Percentiles rank a stretch among this genome's conserved stretches.
phyloP scores from a whole-genome alignment of 164 flowering plant species.

The Berberis thunbergii region DNA sequence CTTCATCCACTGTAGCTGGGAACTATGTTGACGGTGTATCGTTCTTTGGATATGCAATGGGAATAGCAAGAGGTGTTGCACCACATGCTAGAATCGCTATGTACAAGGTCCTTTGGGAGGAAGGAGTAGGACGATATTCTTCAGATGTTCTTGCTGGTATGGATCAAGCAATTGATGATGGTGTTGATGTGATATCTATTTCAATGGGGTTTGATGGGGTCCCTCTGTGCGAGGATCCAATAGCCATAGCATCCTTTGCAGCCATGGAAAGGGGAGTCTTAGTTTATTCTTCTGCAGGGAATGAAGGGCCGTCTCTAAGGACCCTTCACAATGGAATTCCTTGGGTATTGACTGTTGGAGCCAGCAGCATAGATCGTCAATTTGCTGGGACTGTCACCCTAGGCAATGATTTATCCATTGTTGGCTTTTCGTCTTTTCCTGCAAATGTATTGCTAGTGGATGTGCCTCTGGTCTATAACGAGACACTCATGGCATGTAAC shows the following conservation, averaged over 20 bases:
- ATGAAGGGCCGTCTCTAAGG: constrained; percentile 9
- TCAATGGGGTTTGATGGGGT: not conserved
- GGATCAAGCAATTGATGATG: constrained; percentile 10
- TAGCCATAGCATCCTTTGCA: constrained; percentile 11
- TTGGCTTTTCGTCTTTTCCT: not conserved
- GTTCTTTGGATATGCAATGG: not conserved
- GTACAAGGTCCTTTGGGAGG: constrained; percentile 8
- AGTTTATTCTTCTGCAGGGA: constrained; percentile 12
- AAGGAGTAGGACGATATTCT: no score
- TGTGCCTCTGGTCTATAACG: not conserved
- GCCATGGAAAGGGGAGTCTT: constrained; percentile 7
- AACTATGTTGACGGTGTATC: not conserved
- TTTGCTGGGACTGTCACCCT: not conserved
- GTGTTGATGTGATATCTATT: constrained; percentile 6
- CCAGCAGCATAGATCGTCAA: constrained; percentile 11
- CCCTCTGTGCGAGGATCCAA: not conserved
- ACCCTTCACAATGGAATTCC: constrained; percentile 6
- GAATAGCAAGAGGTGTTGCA: constrained; percentile 9
- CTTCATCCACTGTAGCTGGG: constrained; percentile 4
- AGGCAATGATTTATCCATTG: not conserved
- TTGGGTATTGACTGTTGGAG: constrained; percentile 19
- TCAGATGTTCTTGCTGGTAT: constrained; percentile 7
- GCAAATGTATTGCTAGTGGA: not conserved
- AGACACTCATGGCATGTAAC: not conserved
- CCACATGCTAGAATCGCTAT: constrained; percentile 6